Percentiles rank a stretch among this genome's conserved stretches.
These are phyloP conservation scores for Rhizopogon sp. DNA, from an alignment of 768 basidiomycete species.

Conservation along the genomic window DNA sequence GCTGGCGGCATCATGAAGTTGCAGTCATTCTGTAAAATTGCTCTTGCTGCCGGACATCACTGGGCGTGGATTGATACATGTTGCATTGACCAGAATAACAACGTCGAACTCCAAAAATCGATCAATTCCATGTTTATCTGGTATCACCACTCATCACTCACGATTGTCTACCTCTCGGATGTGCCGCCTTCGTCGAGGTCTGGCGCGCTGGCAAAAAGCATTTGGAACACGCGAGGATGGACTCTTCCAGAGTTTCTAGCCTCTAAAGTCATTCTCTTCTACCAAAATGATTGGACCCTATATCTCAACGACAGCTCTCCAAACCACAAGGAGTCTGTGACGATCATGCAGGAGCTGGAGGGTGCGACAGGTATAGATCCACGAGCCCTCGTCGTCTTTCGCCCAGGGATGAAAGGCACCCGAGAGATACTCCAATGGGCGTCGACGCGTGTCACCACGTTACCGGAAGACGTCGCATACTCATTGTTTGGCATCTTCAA, in stretches of 20 bases:
- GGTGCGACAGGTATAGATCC: background rate
- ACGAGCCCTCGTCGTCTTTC: background rate
- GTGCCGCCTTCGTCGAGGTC: too few species aligned
- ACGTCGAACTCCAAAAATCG: too few species aligned
- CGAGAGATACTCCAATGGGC: background rate
- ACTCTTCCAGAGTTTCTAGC: conserved; percentile 2
- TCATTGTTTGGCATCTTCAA: background rate
- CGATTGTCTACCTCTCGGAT: too few species aligned
- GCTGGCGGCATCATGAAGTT: background rate
- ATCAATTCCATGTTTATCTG: too few species aligned
- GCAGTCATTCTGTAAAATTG: conserved; percentile 5
- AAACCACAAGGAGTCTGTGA: background rate
- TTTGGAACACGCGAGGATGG: conserved; percentile 5
- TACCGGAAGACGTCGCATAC: background rate
- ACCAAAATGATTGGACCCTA: background rate
- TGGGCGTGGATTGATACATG: background rate
- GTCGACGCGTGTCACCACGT: background rate
- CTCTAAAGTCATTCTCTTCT: conserved; percentile 1
- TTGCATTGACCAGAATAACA: too few species aligned
- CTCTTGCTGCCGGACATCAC: conserved; percentile 4
- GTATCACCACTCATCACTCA: too few species aligned
- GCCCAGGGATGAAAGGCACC: background rate
- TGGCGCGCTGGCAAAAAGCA: too few species aligned
- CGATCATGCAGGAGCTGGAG: background rate
- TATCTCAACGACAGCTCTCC: background rate